A percentile compares a stretch with the other conserved stretches of the same genome.
phyloP scores from a whole-genome alignment of 305 asterid genomes.

The Fraxinus sp. region DNA sequence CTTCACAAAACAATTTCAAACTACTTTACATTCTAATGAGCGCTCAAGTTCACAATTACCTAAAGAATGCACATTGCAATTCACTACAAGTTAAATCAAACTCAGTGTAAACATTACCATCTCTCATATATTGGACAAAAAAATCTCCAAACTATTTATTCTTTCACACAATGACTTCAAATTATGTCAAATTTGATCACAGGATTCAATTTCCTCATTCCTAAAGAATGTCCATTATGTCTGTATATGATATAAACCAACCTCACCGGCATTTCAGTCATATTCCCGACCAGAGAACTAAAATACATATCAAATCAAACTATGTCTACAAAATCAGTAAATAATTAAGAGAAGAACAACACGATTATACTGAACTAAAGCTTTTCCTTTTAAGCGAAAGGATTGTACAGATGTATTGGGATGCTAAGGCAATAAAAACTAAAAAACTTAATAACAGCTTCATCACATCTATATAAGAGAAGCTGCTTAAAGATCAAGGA shows the following conservation, averaged over 20 bases:
- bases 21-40: neutral
- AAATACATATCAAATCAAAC: neutral
- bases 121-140: neutral
- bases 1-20: neutral
- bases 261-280: neutral
- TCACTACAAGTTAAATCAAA: neutral
- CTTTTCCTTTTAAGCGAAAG: slow-evolving; percentile 30
- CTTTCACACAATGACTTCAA: neutral
- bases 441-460: slow-evolving; percentile 22
- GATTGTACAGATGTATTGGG: slow-evolving; percentile 43
- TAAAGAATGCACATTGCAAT: neutral
- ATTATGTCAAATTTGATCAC: neutral
- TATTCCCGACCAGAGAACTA: neutral
- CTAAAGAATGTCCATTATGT: neutral
- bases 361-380: slow-evolving; percentile 22
- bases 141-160: neutral
- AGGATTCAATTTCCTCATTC: neutral
- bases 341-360: slow-evolving; percentile 9
- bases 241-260: neutral
- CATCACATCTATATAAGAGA: slow-evolving; percentile 31
- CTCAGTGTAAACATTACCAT: neutral
- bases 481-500: slow-evolving; percentile 33
- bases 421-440: slow-evolving; percentile 21
- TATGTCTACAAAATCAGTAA: neutral
- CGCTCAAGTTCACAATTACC: neutral